Base-by-base conservation (phyloP, 2,329 filamentous ascomycete genomes). In the Trichophyton schoenleinii region DNA sequence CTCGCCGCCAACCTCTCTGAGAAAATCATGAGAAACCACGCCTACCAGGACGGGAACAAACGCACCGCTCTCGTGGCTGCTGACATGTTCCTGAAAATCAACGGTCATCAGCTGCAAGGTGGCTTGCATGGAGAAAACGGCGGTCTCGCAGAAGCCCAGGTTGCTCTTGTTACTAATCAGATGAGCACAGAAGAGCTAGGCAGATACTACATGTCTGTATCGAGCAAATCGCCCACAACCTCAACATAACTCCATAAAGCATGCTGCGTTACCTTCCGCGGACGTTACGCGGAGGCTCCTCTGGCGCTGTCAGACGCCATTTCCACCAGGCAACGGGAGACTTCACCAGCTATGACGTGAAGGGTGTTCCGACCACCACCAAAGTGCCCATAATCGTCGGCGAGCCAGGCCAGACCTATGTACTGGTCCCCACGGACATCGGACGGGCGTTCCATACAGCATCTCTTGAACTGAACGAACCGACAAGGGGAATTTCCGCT, bases 1-100 rank as follows among this genome's bases (percentile, higher is more conserved):
- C 66, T 71, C 58, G 69, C 69, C 58, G 68, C 65, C 55, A 66
- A 64, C 42, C 66, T 70, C 31, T 61, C 68, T 1, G 66, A 68
- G 53, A 70, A 69, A 58, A 69, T 70, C 36, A 70, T 70, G 62
- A 68, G 70, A 62, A 72, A 70, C 55, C 69, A 71, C 62, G 66
- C 69, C 44, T 72, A 65, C 61, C 60, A 64, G 57, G 69, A 71
- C 61, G 68, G 69, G 36, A 71, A 72, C 59, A 72, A 72, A 63
- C 65, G 68, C 20, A 70, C 67, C 44, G 69, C 67, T 3, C 64
- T 72, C 38, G 44, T 71, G 4, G 68, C 70, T 2, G 70, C 67
- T 34, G 67, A 70, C 58, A 68, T 70, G 66, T 70, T 71, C 42
- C 61, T 71, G 22, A 68, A 65, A 60, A 66, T 70, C 31, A 71